phyloP scores from a whole-genome alignment of 2,329 filamentous ascomycete species.

The Colletotrichum sp. region DNA sequence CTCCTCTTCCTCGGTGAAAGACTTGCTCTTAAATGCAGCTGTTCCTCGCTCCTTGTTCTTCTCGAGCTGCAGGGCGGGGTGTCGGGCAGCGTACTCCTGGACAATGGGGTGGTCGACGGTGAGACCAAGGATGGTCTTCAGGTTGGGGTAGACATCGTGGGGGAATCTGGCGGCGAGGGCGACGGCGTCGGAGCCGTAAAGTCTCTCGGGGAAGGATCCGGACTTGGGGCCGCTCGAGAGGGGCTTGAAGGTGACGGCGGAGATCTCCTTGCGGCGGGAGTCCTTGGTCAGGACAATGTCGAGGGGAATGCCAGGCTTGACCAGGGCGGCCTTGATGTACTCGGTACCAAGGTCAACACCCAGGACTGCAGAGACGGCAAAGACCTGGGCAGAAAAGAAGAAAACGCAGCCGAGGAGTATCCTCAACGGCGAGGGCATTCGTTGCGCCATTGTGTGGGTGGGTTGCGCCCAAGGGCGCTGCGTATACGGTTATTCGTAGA shows the following conservation, averaged over 20 bases:
- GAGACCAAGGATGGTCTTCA: constrained; percentile 89
- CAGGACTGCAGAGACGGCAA: constrained; percentile 74
- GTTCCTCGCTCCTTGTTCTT: constrained; percentile 67
- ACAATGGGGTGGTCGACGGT: constrained; percentile 65
- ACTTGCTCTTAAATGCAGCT: constrained; percentile 80
- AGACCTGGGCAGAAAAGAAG: constrained; percentile 52
- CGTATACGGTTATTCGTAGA: not conserved
- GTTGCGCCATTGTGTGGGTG: constrained; percentile 34
- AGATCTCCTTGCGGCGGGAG: constrained; percentile 92
- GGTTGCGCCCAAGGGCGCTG: constrained; percentile 23
- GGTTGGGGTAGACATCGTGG: constrained; percentile 90
- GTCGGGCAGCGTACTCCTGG: constrained; percentile 73
- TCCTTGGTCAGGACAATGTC: constrained; percentile 98
- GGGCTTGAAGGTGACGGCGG: constrained; percentile 93
- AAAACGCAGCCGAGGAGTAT: constrained; percentile 45
- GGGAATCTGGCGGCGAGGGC: constrained; percentile 88
- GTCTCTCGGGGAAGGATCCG: constrained; percentile 81
- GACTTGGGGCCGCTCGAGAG: constrained; percentile 66
- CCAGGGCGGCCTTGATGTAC: constrained; percentile 94
- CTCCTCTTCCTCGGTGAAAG: constrained; percentile 66
- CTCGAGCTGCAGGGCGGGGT: constrained; percentile 79
- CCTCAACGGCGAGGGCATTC: constrained; percentile 39
- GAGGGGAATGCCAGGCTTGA: constrained; percentile 95
- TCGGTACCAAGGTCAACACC: constrained; percentile 95
- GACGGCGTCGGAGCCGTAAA: constrained; percentile 91